Conservation (phyloP, 1,139 yeast genomes). For the Yamadazyma oceani region DNA sequence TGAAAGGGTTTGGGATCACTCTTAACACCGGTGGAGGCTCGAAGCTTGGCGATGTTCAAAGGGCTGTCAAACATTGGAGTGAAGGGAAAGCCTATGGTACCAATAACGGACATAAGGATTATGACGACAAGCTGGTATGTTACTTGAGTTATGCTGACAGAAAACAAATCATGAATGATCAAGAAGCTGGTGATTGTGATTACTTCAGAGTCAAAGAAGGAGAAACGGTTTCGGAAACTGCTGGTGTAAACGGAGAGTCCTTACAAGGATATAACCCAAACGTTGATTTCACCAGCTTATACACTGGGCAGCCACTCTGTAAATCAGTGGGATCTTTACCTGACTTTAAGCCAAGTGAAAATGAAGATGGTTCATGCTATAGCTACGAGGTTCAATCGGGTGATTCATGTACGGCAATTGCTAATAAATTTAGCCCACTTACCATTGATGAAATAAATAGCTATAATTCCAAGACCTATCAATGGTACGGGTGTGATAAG, state of each 20-base stretch:
- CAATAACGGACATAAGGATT: conserved; percentile 8
- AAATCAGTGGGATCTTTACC: conserved; percentile 12
- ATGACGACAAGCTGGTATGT: conserved; percentile 6
- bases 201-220: conserved; percentile 8
- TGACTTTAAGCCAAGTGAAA: conserved; percentile 8
- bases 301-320: conserved; percentile 13
- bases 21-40: conserved; percentile 12
- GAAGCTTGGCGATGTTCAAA: conserved; percentile 9
- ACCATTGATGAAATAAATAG: conserved; percentile 10
- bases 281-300: conserved; percentile 11
- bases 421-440: conserved; percentile 10
- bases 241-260: conserved; percentile 14
- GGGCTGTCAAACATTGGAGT: conserved; percentile 14
- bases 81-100: conserved; percentile 9
- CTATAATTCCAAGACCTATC: conserved; percentile 13
- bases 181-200: conserved; percentile 12
- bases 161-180: conserved; percentile 10
- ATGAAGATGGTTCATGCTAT: conserved; percentile 14
- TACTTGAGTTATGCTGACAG: conserved; percentile 11
- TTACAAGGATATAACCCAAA: conserved; percentile 15
- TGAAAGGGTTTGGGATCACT: conserved; percentile 11
- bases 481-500: conserved; percentile 17
- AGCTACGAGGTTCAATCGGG: conserved; percentile 11
- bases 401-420: conserved; percentile 12
- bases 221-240: conserved; percentile 6